Evolutionary conservation across 2,329 filamentous ascomycete genomes (phyloP).

Genomic region (Cordyceps cicadae): DNA sequence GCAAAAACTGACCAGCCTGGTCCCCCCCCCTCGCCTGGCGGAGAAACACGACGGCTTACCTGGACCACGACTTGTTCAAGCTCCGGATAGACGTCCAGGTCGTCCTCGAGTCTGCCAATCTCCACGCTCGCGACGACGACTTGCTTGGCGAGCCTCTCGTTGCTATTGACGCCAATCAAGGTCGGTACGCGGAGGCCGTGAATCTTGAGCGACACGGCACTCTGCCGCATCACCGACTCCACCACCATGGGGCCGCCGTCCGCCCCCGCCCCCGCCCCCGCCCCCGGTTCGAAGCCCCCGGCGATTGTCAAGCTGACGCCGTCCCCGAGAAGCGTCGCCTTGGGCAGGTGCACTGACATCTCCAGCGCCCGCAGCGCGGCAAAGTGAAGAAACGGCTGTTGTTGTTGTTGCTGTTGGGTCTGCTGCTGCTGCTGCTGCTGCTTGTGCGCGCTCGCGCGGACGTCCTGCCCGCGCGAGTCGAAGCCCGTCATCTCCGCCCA

Average conservation of each 20-base stretch:
- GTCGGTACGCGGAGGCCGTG: slow-evolving; percentile 55
- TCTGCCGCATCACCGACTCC: slow-evolving; percentile 21
- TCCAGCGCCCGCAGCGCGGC: slow-evolving; percentile 36
- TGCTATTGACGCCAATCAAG: slow-evolving; percentile 63
- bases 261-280: slow-evolving; percentile 20
- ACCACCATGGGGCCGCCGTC: slow-evolving; percentile 9
- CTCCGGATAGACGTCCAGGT: slow-evolving; percentile 42
- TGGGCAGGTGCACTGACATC: slow-evolving; percentile 52
- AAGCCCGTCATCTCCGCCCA: slow-evolving; percentile 26
- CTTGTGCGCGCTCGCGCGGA: not conserved
- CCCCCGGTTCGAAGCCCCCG: slow-evolving; percentile 31
- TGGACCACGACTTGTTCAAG: slow-evolving; percentile 55
- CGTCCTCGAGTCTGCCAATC: slow-evolving; percentile 43
- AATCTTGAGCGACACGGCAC: slow-evolving; percentile 34
- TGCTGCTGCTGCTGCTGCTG: not conserved
- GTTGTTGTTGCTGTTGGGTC: not conserved
- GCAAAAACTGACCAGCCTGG: not conserved
- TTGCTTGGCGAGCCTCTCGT: slow-evolving; percentile 61
- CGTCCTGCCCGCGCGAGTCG: slow-evolving; percentile 14
- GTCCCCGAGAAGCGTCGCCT: slow-evolving; percentile 58
- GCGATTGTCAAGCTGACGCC: slow-evolving; percentile 45
- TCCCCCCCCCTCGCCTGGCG: too few relatives aligned
- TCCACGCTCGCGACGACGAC: slow-evolving; percentile 55
- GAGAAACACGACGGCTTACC: slow-evolving; percentile 33
- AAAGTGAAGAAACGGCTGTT: slow-evolving; percentile 23